These are phyloP conservation scores for Acanthamoeba polyphaga DNA, from an alignment of 208 protist genomes.

Conservation along the genomic window DNA sequence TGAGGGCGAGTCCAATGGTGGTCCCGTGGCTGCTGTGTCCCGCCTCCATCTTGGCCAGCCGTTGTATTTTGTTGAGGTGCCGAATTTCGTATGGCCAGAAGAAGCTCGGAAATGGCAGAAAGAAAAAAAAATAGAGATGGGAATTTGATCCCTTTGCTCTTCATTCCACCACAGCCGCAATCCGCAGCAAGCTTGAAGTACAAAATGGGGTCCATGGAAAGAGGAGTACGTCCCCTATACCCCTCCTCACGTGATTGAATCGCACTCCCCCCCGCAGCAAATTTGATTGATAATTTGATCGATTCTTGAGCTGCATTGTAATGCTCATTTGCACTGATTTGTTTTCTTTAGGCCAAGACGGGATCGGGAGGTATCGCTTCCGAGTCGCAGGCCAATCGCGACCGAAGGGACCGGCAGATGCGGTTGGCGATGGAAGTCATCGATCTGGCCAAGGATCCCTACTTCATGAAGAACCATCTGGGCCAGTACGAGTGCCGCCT, in stretches of 20 bases:
- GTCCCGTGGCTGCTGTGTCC: neutral
- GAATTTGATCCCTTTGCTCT: no score
- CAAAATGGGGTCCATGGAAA: slow-evolving; percentile 74
- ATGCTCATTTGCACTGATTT: neutral
- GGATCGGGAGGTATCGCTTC: slow-evolving; percentile 84
- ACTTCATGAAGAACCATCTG: slow-evolving; percentile 89
- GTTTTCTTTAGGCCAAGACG: neutral
- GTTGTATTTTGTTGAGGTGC: neutral
- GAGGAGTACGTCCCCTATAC: slow-evolving; percentile 20
- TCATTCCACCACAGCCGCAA: neutral
- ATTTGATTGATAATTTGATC: neutral
- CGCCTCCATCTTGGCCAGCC: no score
- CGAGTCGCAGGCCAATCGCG: slow-evolving; percentile 85
- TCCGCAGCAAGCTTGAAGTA: neutral
- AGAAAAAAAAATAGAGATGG: neutral
- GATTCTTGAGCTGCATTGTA: neutral
- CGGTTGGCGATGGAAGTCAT: slow-evolving; percentile 92
- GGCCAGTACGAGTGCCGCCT: slow-evolving; percentile 95
- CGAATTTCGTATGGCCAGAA: neutral
- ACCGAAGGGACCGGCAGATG: slow-evolving; percentile 90
- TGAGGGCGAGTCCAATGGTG: neutral
- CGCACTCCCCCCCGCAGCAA: neutral
- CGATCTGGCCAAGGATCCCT: slow-evolving; percentile 90
- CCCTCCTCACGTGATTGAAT: neutral
- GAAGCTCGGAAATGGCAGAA: neutral